These are phyloP conservation scores for Raphanus hybrid DNA, from an alignment of 441 rosid genomes.

Conservation along the genomic window DNA sequence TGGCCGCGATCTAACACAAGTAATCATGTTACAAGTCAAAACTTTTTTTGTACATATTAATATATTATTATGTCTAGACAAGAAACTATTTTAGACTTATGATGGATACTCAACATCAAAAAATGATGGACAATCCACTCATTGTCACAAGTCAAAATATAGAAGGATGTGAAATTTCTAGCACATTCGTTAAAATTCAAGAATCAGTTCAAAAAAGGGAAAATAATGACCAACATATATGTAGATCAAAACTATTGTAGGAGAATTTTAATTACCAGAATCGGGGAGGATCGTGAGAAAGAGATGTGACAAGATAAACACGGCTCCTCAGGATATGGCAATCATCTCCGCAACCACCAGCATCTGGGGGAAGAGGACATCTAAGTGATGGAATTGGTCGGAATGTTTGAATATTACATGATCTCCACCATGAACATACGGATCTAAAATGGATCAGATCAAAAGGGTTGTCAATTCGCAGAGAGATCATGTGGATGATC, in stretches of 20 bases:
- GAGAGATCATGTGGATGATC: slow-evolving; percentile 38
- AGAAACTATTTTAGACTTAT: too few relatives aligned
- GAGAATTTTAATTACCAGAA: background rate
- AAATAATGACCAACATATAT: background rate
- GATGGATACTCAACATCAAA: background rate
- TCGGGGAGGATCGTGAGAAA: too few relatives aligned
- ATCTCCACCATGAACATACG: slow-evolving; percentile 52
- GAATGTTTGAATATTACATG: slow-evolving; percentile 28
- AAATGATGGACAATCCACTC: background rate
- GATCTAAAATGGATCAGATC: slow-evolving; percentile 46
- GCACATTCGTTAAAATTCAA: background rate
- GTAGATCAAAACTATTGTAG: background rate
- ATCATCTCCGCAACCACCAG: slow-evolving; percentile 1
- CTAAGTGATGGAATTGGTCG: background rate
- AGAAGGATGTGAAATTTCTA: background rate
- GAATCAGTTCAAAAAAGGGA: background rate
- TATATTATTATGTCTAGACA: too few relatives aligned
- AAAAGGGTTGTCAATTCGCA: slow-evolving; percentile 39
- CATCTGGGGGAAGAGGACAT: slow-evolving; percentile 27
- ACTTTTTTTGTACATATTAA: too few relatives aligned
- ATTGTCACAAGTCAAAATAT: background rate
- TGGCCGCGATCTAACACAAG: background rate
- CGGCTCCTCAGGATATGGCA: slow-evolving; percentile 32
- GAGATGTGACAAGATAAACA: slow-evolving; percentile 16
- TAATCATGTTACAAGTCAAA: too few relatives aligned